phyloP scores from a whole-genome alignment of 177 flowering plant genomes.

The Vitis hybrid region DNA sequence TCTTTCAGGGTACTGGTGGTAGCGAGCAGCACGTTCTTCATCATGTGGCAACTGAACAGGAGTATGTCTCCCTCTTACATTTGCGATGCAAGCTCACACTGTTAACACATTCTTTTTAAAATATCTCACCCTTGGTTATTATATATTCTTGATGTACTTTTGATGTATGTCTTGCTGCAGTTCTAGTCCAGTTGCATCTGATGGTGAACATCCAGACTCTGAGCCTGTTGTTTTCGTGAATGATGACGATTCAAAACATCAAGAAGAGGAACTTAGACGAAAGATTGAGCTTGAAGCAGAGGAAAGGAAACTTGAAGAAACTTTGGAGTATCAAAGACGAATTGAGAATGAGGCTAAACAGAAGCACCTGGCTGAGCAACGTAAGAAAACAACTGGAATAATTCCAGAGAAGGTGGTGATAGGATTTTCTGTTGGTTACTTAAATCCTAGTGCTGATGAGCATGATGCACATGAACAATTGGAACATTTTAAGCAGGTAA shows the following conservation, averaged over 20 bases:
- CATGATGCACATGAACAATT: constrained; percentile 16
- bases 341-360: constrained; percentile 91
- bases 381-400: constrained; percentile 38
- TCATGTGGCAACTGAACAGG: constrained; percentile 42
- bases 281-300: constrained; percentile 90
- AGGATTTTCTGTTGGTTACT: constrained; percentile 15
- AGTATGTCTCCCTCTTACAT: constrained; percentile 35
- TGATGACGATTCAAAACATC: constrained; percentile 40
- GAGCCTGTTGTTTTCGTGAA: constrained; percentile 28
- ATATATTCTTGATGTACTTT: constrained; percentile 8
- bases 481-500: constrained; percentile 20
- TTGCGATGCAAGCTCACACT: not conserved
- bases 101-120: not conserved
- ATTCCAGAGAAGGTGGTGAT: constrained; percentile 26
- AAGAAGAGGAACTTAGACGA: constrained; percentile 69
- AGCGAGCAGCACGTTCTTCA: constrained; percentile 32
- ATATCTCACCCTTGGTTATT: not conserved
- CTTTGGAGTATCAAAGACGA: constrained; percentile 85
- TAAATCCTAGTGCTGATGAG: constrained; percentile 14
- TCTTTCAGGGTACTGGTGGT: constrained; percentile 47
- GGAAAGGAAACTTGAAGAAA: constrained; percentile 92
- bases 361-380: constrained; percentile 85
- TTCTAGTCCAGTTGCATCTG: constrained; percentile 36
- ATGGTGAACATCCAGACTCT: constrained; percentile 41
- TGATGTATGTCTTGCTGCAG: constrained; percentile 39